Conservation (phyloP, 2,329 filamentous ascomycete genomes). For the Dactylellina parvicollis region DNA sequence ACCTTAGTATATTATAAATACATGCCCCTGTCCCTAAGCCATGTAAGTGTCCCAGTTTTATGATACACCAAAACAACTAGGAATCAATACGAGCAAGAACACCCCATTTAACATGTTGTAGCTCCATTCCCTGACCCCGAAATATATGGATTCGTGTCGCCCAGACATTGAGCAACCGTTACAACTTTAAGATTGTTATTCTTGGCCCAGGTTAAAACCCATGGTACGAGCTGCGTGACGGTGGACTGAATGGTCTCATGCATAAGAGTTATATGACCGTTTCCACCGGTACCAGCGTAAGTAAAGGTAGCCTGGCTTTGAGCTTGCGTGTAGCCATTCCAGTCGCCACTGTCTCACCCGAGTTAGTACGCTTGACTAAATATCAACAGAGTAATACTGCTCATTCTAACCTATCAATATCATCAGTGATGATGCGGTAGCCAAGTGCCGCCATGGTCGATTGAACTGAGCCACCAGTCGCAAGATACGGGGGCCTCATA, state of each 20-base stretch:
- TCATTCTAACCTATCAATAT: neutral
- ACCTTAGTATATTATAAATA: too few species aligned
- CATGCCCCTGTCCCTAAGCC: too few species aligned
- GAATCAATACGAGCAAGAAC: too few species aligned
- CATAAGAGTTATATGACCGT: conserved; percentile 20
- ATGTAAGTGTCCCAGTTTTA: too few species aligned
- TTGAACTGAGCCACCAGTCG: neutral
- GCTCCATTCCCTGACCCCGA: neutral
- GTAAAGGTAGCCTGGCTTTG: neutral
- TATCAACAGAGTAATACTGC: neutral
- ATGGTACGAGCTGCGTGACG: neutral
- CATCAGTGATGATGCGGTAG: neutral
- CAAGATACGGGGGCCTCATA: conserved; percentile 63
- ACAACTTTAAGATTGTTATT: conserved; percentile 65
- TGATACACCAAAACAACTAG: too few species aligned
- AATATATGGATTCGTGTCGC: conserved; percentile 4
- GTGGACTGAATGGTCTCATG: conserved; percentile 22
- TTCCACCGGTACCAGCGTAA: neutral
- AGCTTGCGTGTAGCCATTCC: conserved; percentile 4
- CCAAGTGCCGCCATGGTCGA: conserved; percentile 49
- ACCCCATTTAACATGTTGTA: neutral
- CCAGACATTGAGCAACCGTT: conserved; percentile 64
- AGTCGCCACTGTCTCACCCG: neutral
- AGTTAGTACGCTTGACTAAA: too few species aligned
- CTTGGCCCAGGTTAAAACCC: conserved; percentile 63